phyloP scores from a whole-genome alignment of 2,329 filamentous ascomycete species.

The Mollisiaceae sp. region DNA sequence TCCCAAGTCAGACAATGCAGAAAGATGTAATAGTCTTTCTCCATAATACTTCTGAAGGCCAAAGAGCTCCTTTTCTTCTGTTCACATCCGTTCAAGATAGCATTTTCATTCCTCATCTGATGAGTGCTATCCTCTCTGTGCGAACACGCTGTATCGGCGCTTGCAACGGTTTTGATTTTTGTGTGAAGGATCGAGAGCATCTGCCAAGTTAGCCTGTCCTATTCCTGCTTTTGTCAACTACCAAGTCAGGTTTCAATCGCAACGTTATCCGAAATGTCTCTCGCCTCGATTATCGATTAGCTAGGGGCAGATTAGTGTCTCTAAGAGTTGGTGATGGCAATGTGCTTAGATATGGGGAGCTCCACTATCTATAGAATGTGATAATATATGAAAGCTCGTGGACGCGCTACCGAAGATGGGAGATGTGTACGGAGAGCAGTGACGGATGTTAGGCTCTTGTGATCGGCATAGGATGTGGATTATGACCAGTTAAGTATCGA shows the following conservation, averaged over 20 bases:
- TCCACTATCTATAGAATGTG: slow-evolving; percentile 1
- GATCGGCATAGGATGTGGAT: neutral
- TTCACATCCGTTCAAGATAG: neutral
- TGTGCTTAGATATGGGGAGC: neutral
- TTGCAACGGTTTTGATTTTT: neutral
- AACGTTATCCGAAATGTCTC: neutral
- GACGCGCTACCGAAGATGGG: neutral
- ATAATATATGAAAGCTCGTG: neutral
- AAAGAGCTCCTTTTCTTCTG: neutral
- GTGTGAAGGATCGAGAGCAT: too few species aligned
- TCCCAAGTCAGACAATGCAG: neutral
- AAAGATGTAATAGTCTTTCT: neutral
- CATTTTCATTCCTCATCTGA: neutral
- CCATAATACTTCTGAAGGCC: neutral
- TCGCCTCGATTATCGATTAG: neutral
- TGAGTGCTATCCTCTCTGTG: neutral
- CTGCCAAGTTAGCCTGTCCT: neutral
- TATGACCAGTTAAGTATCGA: neutral
- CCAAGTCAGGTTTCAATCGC: neutral
- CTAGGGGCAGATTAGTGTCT: neutral
- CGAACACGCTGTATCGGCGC: neutral
- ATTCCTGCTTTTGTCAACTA: neutral
- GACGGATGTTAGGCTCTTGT: slow-evolving; percentile 1
- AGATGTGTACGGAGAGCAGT: neutral
- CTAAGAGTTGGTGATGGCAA: neutral